Evolutionary conservation across 1,284 basidiomycete genomes (phyloP).

Genomic region (Singerocomus rubriflavus): DNA sequence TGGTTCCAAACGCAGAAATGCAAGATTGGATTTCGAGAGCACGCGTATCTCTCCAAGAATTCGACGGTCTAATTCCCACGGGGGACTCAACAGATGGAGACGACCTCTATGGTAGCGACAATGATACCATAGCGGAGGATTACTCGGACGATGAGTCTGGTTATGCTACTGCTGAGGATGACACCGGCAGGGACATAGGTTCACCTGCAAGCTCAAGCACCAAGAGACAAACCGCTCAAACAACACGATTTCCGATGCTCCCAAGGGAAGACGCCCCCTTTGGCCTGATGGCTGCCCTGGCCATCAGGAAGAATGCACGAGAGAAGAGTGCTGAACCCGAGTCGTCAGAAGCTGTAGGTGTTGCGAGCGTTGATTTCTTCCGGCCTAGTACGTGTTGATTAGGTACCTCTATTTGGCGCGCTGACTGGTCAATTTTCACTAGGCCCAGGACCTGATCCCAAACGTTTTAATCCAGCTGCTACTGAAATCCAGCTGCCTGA

Average conservation of each 20-base stretch:
- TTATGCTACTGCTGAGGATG: constrained; percentile 35
- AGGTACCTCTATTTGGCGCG: background rate
- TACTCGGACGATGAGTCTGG: constrained; percentile 37
- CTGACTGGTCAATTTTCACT: background rate
- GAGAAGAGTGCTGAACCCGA: constrained; percentile 44
- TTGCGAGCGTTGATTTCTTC: constrained; percentile 66
- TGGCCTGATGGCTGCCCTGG: constrained; percentile 65
- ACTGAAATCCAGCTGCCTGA: constrained; percentile 55
- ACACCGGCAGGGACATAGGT: constrained; percentile 14
- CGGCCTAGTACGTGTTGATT: constrained; percentile 49
- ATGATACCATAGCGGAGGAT: constrained; percentile 22
- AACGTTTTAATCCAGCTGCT: constrained; percentile 30
- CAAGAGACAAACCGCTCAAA: constrained; percentile 28
- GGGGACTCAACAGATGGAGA: constrained; percentile 40
- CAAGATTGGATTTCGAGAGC: constrained; percentile 74
- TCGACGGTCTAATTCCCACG: constrained; percentile 58
- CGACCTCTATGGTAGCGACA: constrained; percentile 31
- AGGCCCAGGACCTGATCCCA: constrained; percentile 47
- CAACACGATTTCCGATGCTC: constrained; percentile 48
- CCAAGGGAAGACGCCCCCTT: constrained; percentile 63
- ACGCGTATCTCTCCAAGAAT: constrained; percentile 60
- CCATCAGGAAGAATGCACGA: constrained; percentile 44
- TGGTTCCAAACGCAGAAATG: constrained; percentile 41
- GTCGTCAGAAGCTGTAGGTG: constrained; percentile 49
- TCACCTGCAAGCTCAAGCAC: constrained; percentile 27